These are phyloP conservation scores for Phytophthora pseudosyringae DNA, from an alignment of 352 stramenopile species.

Conservation along the genomic window DNA sequence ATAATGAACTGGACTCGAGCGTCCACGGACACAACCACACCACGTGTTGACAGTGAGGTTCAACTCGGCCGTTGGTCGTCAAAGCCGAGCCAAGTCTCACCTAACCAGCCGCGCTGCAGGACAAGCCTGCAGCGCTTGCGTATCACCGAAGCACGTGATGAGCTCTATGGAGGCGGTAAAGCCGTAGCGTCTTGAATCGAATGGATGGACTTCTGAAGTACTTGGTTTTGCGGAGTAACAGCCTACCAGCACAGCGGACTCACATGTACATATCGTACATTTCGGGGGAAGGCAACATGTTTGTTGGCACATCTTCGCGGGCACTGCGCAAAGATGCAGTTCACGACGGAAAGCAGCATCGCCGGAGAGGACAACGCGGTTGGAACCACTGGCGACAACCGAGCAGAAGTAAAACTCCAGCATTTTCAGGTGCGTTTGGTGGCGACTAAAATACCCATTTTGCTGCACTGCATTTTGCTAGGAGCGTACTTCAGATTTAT, in stretches of 20 bases:
- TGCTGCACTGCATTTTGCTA: background rate
- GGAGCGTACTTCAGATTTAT: constrained; percentile 2
- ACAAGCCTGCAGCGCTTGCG: background rate
- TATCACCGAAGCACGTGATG: background rate
- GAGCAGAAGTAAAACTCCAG: background rate
- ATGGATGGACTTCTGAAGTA: background rate
- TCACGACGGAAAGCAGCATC: no score
- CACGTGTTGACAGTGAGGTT: constrained; percentile 28
- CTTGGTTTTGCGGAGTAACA: background rate
- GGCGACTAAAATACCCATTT: background rate
- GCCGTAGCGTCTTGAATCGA: background rate
- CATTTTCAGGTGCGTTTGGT: background rate
- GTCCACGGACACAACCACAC: constrained; percentile 13
- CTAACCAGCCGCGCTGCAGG: constrained; percentile 33
- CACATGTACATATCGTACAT: no score
- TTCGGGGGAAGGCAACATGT: no score
- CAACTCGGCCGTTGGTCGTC: constrained; percentile 17
- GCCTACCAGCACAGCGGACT: background rate
- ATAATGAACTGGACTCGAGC: constrained; percentile 31
- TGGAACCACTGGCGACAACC: no score
- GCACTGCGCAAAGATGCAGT: no score
- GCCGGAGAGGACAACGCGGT: no score
- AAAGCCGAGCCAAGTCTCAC: constrained; percentile 33
- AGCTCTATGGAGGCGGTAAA: background rate
- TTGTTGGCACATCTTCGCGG: no score